A percentile compares a stretch with the other conserved stretches of the same genome.
Evolutionary conservation across 1,284 basidiomycete species (phyloP).

Genomic region (Irpex sp.): DNA sequence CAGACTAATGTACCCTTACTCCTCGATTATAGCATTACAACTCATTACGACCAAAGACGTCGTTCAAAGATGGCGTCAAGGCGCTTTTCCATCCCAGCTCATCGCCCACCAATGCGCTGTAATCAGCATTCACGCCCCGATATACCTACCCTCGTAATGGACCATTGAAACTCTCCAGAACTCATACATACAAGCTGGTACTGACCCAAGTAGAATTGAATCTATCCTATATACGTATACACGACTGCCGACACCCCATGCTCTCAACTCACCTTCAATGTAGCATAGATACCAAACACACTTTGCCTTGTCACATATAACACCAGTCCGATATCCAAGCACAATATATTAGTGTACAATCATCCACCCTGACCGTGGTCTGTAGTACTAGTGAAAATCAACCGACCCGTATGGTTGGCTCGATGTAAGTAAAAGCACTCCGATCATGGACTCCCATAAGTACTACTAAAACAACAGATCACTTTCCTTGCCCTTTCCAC

Average conservation of each 20-base stretch:
- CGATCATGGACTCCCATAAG: no score
- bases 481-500: slow-evolving; percentile 25
- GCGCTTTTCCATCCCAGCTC: slow-evolving; percentile 24
- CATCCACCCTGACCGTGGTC: no score
- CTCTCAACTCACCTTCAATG: not conserved
- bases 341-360: slow-evolving; percentile 2
- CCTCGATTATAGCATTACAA: slow-evolving; percentile 73
- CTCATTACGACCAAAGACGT: slow-evolving; percentile 62
- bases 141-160: not conserved
- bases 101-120: not conserved
- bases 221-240: not conserved
- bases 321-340: not conserved
- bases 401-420: no score
- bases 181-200: not conserved
- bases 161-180: not conserved
- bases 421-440: no score
- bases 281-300: not conserved
- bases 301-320: not conserved
- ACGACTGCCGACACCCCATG: not conserved
- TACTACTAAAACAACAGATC: slow-evolving; percentile 46
- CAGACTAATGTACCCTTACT: no score
- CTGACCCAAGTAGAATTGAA: no score
- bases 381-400: no score
- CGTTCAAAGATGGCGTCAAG: slow-evolving; percentile 39
- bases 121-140: not conserved